Conservation (phyloP, 2,329 filamentous ascomycete genomes). For the Didymellaceae sp. region DNA sequence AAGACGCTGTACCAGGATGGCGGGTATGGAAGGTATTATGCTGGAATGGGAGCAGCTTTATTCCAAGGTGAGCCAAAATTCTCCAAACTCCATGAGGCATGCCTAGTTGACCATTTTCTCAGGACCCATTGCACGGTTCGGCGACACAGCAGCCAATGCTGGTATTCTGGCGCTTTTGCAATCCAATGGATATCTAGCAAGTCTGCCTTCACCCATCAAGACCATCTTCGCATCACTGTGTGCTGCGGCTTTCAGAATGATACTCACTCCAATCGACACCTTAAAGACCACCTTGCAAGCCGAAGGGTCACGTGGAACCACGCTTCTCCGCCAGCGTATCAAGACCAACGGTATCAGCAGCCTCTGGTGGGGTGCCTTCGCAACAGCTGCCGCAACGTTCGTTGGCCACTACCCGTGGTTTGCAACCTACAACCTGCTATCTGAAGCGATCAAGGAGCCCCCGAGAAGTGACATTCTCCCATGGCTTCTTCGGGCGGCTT, state of each 20-base stretch:
- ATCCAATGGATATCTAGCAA: slow-evolving; percentile 33
- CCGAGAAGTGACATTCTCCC: slow-evolving; percentile 26
- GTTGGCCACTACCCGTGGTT: slow-evolving; percentile 43
- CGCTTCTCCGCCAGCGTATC: slow-evolving; percentile 32
- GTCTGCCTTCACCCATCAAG: slow-evolving; percentile 35
- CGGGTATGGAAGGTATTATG: slow-evolving; percentile 35
- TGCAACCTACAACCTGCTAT: slow-evolving; percentile 37
- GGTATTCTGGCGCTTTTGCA: slow-evolving; percentile 37
- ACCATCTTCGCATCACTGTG: slow-evolving; percentile 38
- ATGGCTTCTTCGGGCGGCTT: slow-evolving; percentile 36
- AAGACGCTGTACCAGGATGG: slow-evolving; percentile 36
- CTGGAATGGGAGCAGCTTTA: slow-evolving; percentile 34
- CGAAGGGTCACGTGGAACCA: slow-evolving; percentile 31
- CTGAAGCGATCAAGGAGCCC: slow-evolving; percentile 31
- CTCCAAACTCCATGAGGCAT: too few relatives aligned
- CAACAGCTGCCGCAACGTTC: slow-evolving; percentile 40
- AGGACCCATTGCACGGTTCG: slow-evolving; percentile 38
- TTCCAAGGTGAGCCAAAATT: slow-evolving; percentile 33
- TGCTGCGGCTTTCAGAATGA: slow-evolving; percentile 37
- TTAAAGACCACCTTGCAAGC: slow-evolving; percentile 39
- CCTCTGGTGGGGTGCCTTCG: slow-evolving; percentile 42
- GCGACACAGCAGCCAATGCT: slow-evolving; percentile 40
- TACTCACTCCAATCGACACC: slow-evolving; percentile 38
- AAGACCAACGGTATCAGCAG: slow-evolving; percentile 34
- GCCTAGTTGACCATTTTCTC: too few relatives aligned